Percentiles rank a stretch among this genome's conserved stretches.
These are phyloP conservation scores for Bondarzewia mesenterica DNA, from an alignment of 1,284 basidiomycete genomes.

Conservation along the genomic window DNA sequence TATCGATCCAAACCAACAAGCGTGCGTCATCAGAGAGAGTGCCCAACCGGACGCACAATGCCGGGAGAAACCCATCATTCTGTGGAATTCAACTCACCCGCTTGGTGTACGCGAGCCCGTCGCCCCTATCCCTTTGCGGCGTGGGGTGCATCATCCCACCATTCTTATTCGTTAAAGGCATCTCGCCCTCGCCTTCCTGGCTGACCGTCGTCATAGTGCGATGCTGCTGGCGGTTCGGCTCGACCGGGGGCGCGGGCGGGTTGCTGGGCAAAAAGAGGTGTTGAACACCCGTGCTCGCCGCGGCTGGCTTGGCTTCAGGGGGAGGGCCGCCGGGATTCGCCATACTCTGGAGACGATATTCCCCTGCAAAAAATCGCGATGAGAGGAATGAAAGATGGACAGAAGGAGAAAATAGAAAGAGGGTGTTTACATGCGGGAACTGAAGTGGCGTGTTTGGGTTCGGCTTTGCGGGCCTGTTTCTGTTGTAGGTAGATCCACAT, in stretches of 20 bases:
- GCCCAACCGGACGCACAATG: no score
- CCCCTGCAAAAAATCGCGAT: constrained; percentile 8
- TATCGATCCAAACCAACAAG: no score
- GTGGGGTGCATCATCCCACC: constrained; percentile 5
- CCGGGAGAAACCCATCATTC: no score
- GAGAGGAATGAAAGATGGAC: neutral
- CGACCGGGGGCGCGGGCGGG: constrained; percentile 1
- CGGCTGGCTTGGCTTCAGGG: neutral
- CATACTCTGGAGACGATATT: constrained; percentile 6
- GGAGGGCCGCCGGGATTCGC: neutral
- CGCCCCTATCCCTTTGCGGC: constrained; percentile 9
- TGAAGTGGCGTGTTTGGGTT: constrained; percentile 5
- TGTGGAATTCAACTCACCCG: no score
- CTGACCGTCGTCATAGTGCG: neutral
- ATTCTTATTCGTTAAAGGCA: neutral
- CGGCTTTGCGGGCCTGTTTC: constrained; percentile 13
- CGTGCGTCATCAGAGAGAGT: no score
- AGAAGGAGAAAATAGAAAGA: neutral
- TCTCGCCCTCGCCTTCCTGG: neutral
- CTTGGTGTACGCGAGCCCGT: constrained; percentile 10
- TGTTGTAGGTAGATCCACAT: constrained; percentile 9
- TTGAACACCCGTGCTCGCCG: neutral
- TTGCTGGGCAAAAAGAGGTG: neutral
- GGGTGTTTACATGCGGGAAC: constrained; percentile 11
- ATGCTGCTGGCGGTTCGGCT: constrained; percentile 7